Conservation (phyloP, 2,329 filamentous ascomycete genomes). For the Hypocreales sp. region DNA sequence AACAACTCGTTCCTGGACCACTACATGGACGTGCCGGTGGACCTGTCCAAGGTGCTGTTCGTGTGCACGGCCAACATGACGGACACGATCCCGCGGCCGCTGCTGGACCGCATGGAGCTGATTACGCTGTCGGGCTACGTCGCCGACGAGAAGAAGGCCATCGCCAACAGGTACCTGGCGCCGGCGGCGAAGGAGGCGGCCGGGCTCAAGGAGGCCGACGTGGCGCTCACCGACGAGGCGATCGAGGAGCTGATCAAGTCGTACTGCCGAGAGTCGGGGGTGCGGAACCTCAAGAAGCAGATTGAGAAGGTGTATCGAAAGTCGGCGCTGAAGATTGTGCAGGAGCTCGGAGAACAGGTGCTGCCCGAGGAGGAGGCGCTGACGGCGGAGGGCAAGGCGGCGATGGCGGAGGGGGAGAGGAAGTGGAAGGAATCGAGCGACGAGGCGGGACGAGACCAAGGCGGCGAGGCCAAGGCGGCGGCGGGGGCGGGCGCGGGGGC, state of each 20-base stretch:
- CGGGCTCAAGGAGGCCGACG: constrained; percentile 78
- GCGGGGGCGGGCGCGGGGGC: constrained; percentile 17
- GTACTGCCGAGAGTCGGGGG: constrained; percentile 93
- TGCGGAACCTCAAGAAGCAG: constrained; percentile 96
- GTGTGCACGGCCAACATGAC: constrained; percentile 99
- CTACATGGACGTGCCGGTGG: constrained; percentile 96
- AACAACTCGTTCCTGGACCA: constrained; percentile 96
- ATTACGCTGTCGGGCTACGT: constrained; percentile 95
- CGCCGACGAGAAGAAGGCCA: constrained; percentile 96
- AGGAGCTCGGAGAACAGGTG: constrained; percentile 76
- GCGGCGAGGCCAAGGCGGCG: constrained; percentile 10
- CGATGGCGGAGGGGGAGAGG: constrained; percentile 54
- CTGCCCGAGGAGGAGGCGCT: constrained; percentile 68
- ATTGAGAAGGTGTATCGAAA: constrained; percentile 99
- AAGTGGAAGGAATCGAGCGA: constrained; percentile 45
- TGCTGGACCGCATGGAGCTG: constrained; percentile 94
- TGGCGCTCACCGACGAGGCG: constrained; percentile 71
- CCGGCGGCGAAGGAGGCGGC: constrained; percentile 90
- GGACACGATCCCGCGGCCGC: constrained; percentile 85
- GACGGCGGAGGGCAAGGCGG: constrained; percentile 73
- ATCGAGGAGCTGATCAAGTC: constrained; percentile 97
- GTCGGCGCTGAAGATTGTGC: constrained; percentile 90
- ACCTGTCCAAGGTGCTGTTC: constrained; percentile 93
- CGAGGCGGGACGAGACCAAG: constrained; percentile 5
- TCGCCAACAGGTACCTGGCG: constrained; percentile 82